Evolutionary conservation across 805 yeast species (phyloP).

Genomic region (Metschnikowia borealis): DNA sequence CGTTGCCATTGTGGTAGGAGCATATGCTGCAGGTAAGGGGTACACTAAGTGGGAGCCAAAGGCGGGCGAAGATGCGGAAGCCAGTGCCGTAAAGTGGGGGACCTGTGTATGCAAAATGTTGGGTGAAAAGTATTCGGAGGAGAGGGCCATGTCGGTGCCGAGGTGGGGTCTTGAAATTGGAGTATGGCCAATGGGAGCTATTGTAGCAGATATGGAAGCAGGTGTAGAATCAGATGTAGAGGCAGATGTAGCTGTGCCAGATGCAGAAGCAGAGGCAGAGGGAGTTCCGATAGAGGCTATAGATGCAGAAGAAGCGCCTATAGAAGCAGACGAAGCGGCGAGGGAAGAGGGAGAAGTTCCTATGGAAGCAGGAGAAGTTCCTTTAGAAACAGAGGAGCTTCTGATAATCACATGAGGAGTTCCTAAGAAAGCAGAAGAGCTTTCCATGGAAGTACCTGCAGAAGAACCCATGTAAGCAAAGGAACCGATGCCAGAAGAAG

Average conservation of each 20-base stretch:
- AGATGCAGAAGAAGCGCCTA: not conserved
- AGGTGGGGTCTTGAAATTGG: not conserved
- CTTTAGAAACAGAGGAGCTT: no score
- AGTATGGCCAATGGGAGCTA: not conserved
- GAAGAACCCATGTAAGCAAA: no score
- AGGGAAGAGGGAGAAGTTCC: not conserved
- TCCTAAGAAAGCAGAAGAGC: no score
- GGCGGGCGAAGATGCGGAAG: not conserved
- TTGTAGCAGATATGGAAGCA: not conserved
- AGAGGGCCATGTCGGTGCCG: not conserved
- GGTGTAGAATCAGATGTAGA: not conserved
- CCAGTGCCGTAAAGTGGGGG: not conserved
- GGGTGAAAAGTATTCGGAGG: not conserved
- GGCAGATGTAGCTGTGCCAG: not conserved
- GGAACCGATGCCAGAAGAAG: no score
- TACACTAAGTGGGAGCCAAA: not conserved
- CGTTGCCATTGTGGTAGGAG: not conserved
- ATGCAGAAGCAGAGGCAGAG: not conserved
- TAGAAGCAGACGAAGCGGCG: not conserved
- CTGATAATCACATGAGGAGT: no score
- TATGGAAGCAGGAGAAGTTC: no score
- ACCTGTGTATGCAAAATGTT: not conserved
- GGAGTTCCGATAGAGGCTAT: not conserved
- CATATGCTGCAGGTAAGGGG: not conserved
- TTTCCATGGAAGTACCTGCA: no score